These are phyloP conservation scores for Arabidopsis suecica DNA, from an alignment of 345 rosid species.

Conservation along the genomic window DNA sequence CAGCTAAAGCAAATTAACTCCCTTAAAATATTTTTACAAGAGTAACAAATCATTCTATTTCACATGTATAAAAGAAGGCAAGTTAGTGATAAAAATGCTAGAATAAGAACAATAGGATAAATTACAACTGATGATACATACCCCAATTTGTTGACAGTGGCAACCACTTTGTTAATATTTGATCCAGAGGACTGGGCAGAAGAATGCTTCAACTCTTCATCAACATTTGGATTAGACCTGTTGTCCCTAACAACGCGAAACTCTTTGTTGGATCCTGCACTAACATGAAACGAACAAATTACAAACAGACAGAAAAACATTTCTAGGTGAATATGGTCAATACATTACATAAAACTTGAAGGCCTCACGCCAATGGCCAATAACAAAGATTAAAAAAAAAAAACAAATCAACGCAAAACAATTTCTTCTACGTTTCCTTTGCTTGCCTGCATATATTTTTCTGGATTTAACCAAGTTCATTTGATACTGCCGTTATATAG, in stretches of 20 bases:
- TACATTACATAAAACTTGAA: background rate
- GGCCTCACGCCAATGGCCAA: background rate
- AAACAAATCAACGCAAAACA: background rate
- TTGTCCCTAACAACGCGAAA: conserved; percentile 18
- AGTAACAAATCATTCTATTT: background rate
- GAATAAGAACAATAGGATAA: background rate
- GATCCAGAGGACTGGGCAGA: conserved; percentile 2
- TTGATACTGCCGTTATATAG: background rate
- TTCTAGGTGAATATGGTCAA: background rate
- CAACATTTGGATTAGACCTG: conserved; percentile 1
- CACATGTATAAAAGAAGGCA: conserved; percentile 3
- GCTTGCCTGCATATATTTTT: background rate
- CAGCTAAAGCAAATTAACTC: background rate
- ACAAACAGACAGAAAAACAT: background rate
- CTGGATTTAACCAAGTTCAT: background rate
- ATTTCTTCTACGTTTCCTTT: background rate
- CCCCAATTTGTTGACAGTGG: conserved; percentile 6
- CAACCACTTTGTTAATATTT: conserved; percentile 4
- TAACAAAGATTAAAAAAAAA: background rate
- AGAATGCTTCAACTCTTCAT: conserved; percentile 11
- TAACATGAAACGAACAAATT: conserved; percentile 13
- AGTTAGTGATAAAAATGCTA: background rate
- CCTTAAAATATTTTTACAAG: background rate
- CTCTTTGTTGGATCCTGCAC: conserved; percentile 23
- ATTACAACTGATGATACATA: conserved; percentile 10